Evolutionary conservation across 1,139 yeast genomes (phyloP).

Genomic region (Oligophagozyma castellii): DNA sequence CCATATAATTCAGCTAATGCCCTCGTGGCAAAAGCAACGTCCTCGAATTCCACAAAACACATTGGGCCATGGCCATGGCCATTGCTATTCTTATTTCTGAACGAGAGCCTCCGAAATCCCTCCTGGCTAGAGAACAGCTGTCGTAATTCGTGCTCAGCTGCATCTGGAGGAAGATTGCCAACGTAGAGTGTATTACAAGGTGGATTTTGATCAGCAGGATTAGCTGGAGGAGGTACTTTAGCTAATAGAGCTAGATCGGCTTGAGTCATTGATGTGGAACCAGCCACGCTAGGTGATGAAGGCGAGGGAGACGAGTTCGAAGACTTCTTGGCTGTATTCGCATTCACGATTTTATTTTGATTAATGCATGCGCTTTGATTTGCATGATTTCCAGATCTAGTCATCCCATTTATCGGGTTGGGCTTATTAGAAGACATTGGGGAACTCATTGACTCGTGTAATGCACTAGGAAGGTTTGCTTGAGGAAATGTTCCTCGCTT

Average conservation of each 20-base stretch:
- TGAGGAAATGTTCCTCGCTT: not conserved
- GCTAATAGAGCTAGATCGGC: slow-evolving; percentile 55
- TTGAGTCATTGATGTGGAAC: slow-evolving; percentile 30
- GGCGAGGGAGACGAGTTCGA: slow-evolving; percentile 8
- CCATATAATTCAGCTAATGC: slow-evolving; percentile 92
- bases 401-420: not conserved
- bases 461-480: not conserved
- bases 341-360: not conserved
- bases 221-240: slow-evolving; percentile 88
- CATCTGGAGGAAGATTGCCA: slow-evolving; percentile 94
- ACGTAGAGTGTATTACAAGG: slow-evolving; percentile 96
- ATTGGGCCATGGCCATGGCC: slow-evolving; percentile 64
- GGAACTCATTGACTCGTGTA: not conserved
- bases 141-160: slow-evolving; percentile 85
- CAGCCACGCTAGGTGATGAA: slow-evolving; percentile 1
- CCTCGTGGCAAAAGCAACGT: slow-evolving; percentile 81
- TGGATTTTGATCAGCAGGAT: slow-evolving; percentile 98
- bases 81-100: slow-evolving; percentile 52
- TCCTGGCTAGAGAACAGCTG: slow-evolving; percentile 80
- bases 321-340: slow-evolving; percentile 4
- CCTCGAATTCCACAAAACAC: slow-evolving; percentile 98
- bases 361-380: not conserved
- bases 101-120: slow-evolving; percentile 85
- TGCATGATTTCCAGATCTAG: not conserved
- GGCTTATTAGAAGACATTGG: not conserved